phyloP scores from a whole-genome alignment of 495 filamentous ascomycete genomes.

The Xylaria palmicola region DNA sequence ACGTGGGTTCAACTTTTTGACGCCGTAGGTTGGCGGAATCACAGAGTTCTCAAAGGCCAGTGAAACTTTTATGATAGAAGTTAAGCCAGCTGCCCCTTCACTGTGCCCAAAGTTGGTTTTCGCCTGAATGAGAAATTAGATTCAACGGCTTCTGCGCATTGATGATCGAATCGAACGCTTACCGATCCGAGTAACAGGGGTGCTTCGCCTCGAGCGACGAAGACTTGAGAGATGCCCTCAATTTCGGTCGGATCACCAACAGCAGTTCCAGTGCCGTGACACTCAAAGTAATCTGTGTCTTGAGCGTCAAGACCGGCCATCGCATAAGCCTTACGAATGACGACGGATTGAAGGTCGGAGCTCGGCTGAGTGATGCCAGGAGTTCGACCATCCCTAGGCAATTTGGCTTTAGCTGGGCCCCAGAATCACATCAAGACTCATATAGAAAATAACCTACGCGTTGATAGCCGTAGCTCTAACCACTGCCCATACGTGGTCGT shows the following conservation, averaged over 20 bases:
- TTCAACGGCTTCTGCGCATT: neutral
- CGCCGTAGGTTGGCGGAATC: constrained; percentile 43
- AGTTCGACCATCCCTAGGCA: constrained; percentile 41
- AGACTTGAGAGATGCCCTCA: constrained; percentile 26
- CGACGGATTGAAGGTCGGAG: constrained; percentile 39
- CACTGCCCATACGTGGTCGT: constrained; percentile 47
- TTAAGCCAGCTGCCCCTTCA: constrained; percentile 53
- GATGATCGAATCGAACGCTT: neutral
- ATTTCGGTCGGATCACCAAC: constrained; percentile 51
- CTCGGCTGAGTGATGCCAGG: constrained; percentile 48
- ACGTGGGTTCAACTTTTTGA: constrained; percentile 37
- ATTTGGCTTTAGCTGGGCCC: neutral
- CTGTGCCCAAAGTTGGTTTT: constrained; percentile 59
- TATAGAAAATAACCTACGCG: constrained; percentile 13
- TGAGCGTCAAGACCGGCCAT: constrained; percentile 31
- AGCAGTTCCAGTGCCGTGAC: constrained; percentile 52
- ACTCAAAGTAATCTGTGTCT: constrained; percentile 46
- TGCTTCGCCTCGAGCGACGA: neutral
- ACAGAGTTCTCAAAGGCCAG: constrained; percentile 52
- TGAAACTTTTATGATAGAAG: constrained; percentile 53
- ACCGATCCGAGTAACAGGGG: constrained; percentile 17
- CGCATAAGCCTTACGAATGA: constrained; percentile 40
- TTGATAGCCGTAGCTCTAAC: constrained; percentile 48
- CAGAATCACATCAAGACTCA: neutral
- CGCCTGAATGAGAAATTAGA: constrained; percentile 13